Percentiles rank a stretch among this genome's conserved stretches.
These are phyloP conservation scores for Apodospora peruviana DNA, from an alignment of 495 filamentous ascomycete genomes.

Conservation along the genomic window DNA sequence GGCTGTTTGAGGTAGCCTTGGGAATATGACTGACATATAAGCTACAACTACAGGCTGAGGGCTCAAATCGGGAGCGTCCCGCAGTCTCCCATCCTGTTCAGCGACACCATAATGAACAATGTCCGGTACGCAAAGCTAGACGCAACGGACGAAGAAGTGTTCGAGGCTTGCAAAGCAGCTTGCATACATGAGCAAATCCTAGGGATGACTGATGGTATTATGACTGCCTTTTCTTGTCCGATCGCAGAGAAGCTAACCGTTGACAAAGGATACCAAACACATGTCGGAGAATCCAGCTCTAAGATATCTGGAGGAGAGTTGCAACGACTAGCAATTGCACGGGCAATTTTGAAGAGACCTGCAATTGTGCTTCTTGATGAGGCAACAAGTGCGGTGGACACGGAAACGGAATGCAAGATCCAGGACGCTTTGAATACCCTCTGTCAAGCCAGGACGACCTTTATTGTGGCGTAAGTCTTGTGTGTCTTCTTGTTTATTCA, in stretches of 20 bases:
- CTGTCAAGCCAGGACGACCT: conserved; percentile 54
- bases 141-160: conserved; percentile 58
- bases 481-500: not conserved
- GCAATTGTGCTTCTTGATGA: conserved; percentile 54
- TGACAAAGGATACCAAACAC: conserved; percentile 46
- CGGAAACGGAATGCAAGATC: conserved; percentile 67
- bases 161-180: conserved; percentile 64
- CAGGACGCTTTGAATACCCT: conserved; percentile 58
- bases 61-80: conserved; percentile 68
- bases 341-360: conserved; percentile 50
- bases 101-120: conserved; percentile 69
- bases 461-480: conserved; percentile 56
- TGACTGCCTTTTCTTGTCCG: not conserved
- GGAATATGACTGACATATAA: conserved; percentile 7
- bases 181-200: conserved; percentile 65
- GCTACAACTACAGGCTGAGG: conserved; percentile 50
- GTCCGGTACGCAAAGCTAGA: conserved; percentile 60
- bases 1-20: not conserved
- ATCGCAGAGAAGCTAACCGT: conserved; percentile 7
- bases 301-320: conserved; percentile 72
- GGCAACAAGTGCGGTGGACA: conserved; percentile 54
- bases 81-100: conserved; percentile 63
- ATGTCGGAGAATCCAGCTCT: conserved; percentile 57
- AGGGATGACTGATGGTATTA: conserved; percentile 50
- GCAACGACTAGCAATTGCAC: conserved; percentile 73